Conservation (phyloP, 1,139 yeast species). For the Meyerozyma athensensis region DNA sequence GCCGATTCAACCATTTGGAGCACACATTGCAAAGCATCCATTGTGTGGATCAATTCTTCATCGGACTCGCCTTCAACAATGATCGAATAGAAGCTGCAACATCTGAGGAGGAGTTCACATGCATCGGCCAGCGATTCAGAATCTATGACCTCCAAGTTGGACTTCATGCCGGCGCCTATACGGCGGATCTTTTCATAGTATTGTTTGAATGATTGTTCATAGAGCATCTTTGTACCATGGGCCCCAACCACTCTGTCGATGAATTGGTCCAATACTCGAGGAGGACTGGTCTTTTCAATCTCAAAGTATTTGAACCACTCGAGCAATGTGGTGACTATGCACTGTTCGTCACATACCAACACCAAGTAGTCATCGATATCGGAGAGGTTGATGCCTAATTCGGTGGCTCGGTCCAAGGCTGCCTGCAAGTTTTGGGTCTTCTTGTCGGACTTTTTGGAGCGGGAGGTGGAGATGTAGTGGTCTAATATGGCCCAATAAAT, state of each 20-base stretch:
- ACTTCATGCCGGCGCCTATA: neutral
- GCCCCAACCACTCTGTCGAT: neutral
- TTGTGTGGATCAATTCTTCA: neutral
- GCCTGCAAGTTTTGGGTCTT: conserved; percentile 24
- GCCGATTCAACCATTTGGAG: conserved; percentile 1
- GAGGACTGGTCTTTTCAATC: conserved; percentile 13
- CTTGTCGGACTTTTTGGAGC: conserved; percentile 37
- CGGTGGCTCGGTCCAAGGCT: conserved; percentile 30
- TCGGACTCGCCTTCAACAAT: neutral
- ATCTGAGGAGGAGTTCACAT: neutral
- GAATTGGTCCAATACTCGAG: conserved; percentile 3
- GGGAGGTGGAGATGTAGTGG: conserved; percentile 19
- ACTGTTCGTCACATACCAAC: conserved; percentile 57
- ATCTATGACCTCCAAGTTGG: neutral
- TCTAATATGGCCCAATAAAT: conserved; percentile 23
- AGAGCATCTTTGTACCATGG: neutral
- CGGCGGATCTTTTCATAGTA: neutral
- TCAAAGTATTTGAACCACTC: conserved; percentile 59
- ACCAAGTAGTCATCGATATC: conserved; percentile 56
- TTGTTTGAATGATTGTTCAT: neutral
- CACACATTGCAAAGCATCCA: conserved; percentile 1
- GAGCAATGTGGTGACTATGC: conserved; percentile 60
- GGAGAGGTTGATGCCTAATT: conserved; percentile 50
- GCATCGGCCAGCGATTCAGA: conserved; percentile 1
- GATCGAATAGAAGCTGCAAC: neutral